Conservation (phyloP, 2,329 filamentous ascomycete species). For the Aureobasidium vineae region DNA sequence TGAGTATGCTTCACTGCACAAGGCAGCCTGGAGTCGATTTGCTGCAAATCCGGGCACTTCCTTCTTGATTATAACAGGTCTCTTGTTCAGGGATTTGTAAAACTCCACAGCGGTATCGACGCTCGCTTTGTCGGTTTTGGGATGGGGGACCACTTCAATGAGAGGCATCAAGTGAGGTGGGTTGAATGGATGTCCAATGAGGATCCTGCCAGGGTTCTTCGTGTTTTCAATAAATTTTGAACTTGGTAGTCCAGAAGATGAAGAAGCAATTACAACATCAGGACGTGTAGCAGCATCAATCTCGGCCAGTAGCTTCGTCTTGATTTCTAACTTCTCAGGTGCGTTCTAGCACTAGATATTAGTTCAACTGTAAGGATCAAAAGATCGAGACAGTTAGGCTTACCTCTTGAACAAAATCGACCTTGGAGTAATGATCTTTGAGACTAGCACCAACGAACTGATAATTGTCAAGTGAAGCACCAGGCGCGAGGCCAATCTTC, state of each 20-base stretch:
- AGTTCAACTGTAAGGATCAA: not conserved
- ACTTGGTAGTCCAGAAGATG: constrained; percentile 58
- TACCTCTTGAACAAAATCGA: constrained; percentile 42
- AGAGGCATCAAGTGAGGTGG: constrained; percentile 62
- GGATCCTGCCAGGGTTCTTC: constrained; percentile 45
- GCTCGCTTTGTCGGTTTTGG: constrained; percentile 42
- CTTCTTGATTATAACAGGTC: constrained; percentile 52
- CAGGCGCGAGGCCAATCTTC: constrained; percentile 27
- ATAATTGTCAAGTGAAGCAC: constrained; percentile 29
- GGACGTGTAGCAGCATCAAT: constrained; percentile 49
- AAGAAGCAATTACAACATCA: constrained; percentile 56
- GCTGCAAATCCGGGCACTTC: constrained; percentile 58
- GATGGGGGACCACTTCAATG: constrained; percentile 57
- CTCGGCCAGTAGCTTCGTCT: constrained; percentile 52
- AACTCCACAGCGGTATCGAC: constrained; percentile 48
- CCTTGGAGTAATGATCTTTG: constrained; percentile 26
- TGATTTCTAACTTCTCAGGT: constrained; percentile 55
- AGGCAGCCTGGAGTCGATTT: constrained; percentile 57
- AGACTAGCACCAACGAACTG: constrained; percentile 31
- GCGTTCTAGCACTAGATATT: constrained; percentile 48
- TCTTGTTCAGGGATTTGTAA: constrained; percentile 45
- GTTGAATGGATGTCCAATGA: constrained; percentile 62
- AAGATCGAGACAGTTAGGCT: not conserved
- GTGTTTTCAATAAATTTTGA: constrained; percentile 47
- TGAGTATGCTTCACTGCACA: constrained; percentile 56